A percentile compares a stretch with the other conserved stretches of the same genome.
phyloP scores from a whole-genome alignment of 805 yeast genomes.

The Ogataea minuta region DNA sequence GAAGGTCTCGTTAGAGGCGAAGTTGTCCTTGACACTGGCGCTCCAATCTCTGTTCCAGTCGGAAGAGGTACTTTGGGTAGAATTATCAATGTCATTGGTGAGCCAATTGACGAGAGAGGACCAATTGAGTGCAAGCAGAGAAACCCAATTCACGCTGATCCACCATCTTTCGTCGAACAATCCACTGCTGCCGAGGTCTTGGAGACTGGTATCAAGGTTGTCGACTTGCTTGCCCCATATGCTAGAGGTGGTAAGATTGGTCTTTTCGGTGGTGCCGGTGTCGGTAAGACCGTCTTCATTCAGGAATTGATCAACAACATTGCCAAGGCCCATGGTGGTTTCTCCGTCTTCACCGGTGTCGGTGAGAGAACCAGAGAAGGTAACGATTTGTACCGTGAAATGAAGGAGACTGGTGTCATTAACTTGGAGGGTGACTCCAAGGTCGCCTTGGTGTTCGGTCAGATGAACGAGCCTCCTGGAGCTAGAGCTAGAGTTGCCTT shows the following conservation, averaged over 20 bases:
- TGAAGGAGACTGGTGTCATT: slow-evolving; percentile 99
- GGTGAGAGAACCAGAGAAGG: slow-evolving; percentile 99
- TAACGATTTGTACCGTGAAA: slow-evolving; percentile 99
- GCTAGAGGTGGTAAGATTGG: slow-evolving; percentile 99
- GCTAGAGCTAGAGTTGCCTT: slow-evolving; percentile 99
- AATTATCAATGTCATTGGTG: slow-evolving; percentile 97
- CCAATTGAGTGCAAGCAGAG: slow-evolving; percentile 89
- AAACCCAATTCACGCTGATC: slow-evolving; percentile 99
- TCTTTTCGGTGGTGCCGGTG: slow-evolving; percentile 99
- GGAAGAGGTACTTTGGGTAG: slow-evolving; percentile 99
- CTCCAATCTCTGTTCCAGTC: slow-evolving; percentile 98
- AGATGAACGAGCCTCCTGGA: slow-evolving; percentile 99
- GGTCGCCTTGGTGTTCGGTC: slow-evolving; percentile 99
- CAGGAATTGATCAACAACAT: slow-evolving; percentile 99
- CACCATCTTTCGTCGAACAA: slow-evolving; percentile 95
- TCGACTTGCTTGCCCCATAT: slow-evolving; percentile 97
- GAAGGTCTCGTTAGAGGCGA: slow-evolving; percentile 99
- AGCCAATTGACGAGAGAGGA: slow-evolving; percentile 99
- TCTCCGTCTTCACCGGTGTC: slow-evolving; percentile 99
- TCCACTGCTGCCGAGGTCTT: slow-evolving; percentile 97
- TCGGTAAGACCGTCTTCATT: slow-evolving; percentile 99
- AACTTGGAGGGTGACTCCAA: slow-evolving; percentile 99
- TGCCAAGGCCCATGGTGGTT: slow-evolving; percentile 99
- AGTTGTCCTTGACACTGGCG: slow-evolving; percentile 88
- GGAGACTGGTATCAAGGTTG: slow-evolving; percentile 99